Percentiles rank a stretch among this genome's conserved stretches.
These are phyloP conservation scores for Aspergillus puulaauensis DNA, from an alignment of 2,329 filamentous ascomycete genomes.

Conservation along the genomic window DNA sequence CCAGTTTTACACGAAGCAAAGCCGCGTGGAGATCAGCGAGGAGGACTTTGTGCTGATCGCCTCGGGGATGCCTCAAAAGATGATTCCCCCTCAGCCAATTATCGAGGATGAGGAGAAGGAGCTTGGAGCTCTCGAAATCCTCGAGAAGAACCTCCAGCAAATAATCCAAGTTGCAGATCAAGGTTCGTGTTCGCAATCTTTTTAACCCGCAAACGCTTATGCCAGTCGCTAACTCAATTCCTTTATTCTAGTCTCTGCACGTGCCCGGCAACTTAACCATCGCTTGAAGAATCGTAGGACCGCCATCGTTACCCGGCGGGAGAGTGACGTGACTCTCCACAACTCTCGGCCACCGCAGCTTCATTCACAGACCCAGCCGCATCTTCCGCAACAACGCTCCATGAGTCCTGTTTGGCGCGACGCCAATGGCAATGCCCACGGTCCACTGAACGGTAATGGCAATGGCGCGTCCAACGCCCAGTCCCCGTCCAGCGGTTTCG, in stretches of 20 bases:
- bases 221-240: neutral
- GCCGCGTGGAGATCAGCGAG: conserved; percentile 80
- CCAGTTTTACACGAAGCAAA: conserved; percentile 78
- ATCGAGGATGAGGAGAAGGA: conserved; percentile 86
- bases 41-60: conserved; percentile 84
- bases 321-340: conserved; percentile 40
- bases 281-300: conserved; percentile 71
- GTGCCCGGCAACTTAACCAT: conserved; percentile 77
- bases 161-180: conserved; percentile 81
- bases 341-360: conserved; percentile 27
- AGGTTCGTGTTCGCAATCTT: conserved; percentile 43
- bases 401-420: conserved; percentile 41
- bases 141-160: conserved; percentile 74
- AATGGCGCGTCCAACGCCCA: conserved; percentile 32
- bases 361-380: conserved; percentile 20
- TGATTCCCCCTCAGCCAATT: conserved; percentile 77
- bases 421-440: conserved; percentile 23
- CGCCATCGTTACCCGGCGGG: conserved; percentile 67
- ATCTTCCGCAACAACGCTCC: conserved; percentile 27
- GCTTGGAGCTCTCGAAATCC: conserved; percentile 76
- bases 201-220: too few species aligned
- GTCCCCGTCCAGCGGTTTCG: conserved; percentile 55
- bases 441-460: neutral
- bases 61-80: conserved; percentile 77
- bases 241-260: conserved; percentile 56